phyloP scores from a whole-genome alignment of 108 stramenopile genomes.

The Seminavis robusta region DNA sequence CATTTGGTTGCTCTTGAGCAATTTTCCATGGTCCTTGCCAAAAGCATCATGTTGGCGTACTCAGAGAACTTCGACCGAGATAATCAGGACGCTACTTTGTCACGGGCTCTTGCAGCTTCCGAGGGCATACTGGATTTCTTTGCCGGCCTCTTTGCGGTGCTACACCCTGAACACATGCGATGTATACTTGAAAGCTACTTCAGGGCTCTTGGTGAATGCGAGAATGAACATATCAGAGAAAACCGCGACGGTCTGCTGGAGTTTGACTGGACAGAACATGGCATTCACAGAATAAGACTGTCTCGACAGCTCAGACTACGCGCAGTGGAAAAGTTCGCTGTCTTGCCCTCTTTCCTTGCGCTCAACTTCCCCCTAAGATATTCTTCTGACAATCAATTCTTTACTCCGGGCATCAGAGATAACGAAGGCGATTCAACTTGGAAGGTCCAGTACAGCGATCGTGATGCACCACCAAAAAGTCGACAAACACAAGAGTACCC shows the following conservation, averaged over 20 bases:
- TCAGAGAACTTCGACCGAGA: constrained; percentile 21
- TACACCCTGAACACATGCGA: constrained; percentile 72
- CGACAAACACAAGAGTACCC: constrained; percentile 11
- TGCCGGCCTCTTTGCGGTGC: constrained; percentile 54
- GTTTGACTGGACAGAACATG: constrained; percentile 34
- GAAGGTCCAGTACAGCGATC: neutral
- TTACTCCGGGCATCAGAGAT: constrained; percentile 8
- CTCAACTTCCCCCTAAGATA: constrained; percentile 73
- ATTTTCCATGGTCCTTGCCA: constrained; percentile 9
- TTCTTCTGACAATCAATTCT: too few relatives aligned
- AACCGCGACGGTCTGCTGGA: neutral
- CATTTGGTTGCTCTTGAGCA: constrained; percentile 65
- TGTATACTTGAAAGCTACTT: constrained; percentile 52
- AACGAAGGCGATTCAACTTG: constrained; percentile 12
- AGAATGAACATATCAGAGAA: constrained; percentile 21
- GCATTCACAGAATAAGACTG: constrained; percentile 33
- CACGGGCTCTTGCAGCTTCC: constrained; percentile 24
- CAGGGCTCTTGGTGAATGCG: constrained; percentile 52
- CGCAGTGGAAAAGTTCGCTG: constrained; percentile 64
- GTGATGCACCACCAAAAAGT: neutral
- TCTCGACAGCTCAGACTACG: constrained; percentile 68
- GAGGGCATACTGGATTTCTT: constrained; percentile 63
- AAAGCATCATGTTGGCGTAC: neutral
- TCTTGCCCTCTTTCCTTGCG: constrained; percentile 59
- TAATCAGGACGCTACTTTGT: constrained; percentile 35